Conservation (phyloP, 345 rosid species). For the Lepidium aucheri region DNA sequence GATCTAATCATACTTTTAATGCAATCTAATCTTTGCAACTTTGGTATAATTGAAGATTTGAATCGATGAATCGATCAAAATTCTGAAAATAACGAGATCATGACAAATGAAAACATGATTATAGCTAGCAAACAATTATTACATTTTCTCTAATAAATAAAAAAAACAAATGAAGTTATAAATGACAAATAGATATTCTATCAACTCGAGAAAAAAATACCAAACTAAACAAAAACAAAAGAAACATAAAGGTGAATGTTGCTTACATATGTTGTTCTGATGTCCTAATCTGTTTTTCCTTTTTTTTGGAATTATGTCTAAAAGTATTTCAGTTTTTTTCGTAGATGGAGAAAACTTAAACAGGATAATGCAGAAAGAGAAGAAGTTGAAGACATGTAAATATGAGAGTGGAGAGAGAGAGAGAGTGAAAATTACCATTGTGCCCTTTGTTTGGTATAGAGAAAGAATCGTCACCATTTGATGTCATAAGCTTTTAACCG, state of each 20-base stretch:
- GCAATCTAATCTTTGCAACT: not conserved
- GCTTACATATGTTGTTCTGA: slow-evolving; percentile 8
- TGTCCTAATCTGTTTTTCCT: not conserved
- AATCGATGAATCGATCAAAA: not conserved
- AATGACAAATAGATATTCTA: too few relatives aligned
- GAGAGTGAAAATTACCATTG: not conserved
- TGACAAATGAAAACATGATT: not conserved
- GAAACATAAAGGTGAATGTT: not conserved
- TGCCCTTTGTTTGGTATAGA: not conserved
- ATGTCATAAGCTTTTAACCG: too few relatives aligned
- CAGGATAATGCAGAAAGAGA: not conserved
- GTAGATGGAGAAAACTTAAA: not conserved
- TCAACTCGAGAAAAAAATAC: too few relatives aligned
- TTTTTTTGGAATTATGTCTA: not conserved
- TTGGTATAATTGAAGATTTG: not conserved
- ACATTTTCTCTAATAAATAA: too few relatives aligned
- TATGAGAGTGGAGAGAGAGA: not conserved
- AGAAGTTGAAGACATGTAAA: slow-evolving; percentile 2
- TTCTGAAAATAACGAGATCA: not conserved
- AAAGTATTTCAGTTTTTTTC: not conserved
- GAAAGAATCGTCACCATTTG: too few relatives aligned
- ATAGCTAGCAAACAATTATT: not conserved
- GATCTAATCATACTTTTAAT: not conserved
- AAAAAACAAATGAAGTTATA: too few relatives aligned
- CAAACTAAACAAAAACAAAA: not conserved